A percentile compares a stretch with the other conserved stretches of the same genome.
phyloP scores from a whole-genome alignment of 2,329 filamentous ascomycete species.

The Venturia pyrina region DNA sequence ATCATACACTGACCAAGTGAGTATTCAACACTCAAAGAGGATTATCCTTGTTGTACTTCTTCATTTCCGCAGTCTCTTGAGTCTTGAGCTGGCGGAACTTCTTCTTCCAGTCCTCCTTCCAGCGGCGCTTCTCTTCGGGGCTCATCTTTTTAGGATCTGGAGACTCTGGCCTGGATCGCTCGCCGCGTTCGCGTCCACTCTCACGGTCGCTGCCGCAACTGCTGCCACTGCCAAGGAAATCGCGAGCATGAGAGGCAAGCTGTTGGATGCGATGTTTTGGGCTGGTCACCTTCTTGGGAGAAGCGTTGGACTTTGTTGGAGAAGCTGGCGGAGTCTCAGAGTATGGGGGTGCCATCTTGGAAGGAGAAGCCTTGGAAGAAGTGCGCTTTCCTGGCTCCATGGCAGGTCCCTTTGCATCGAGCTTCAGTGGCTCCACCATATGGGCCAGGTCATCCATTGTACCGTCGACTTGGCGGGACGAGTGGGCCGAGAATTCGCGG shows the following conservation, averaged over 20 bases:
- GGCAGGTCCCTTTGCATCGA: slow-evolving; percentile 8
- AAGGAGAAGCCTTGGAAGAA: not conserved
- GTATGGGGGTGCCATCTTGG: not conserved
- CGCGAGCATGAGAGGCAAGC: slow-evolving; percentile 20
- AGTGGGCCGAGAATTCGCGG: slow-evolving; percentile 21
- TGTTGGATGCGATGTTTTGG: slow-evolving; percentile 8
- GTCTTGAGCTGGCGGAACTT: slow-evolving; percentile 20
- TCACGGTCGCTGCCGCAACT: slow-evolving; percentile 36
- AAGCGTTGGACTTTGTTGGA: slow-evolving; percentile 19
- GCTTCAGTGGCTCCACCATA: slow-evolving; percentile 16
- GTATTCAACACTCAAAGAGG: not conserved
- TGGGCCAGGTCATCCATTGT: slow-evolving; percentile 29
- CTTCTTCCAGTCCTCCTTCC: slow-evolving; percentile 24
- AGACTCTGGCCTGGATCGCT: slow-evolving; percentile 20
- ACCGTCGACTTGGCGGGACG: slow-evolving; percentile 26
- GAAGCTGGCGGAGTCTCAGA: slow-evolving; percentile 17
- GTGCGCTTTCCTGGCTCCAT: not conserved
- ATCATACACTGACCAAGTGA: not conserved
- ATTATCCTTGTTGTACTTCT: slow-evolving; percentile 9
- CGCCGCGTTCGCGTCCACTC: slow-evolving; percentile 34
- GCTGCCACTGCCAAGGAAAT: slow-evolving; percentile 36
- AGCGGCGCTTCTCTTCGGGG: slow-evolving; percentile 26
- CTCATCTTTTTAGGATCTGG: slow-evolving; percentile 20
- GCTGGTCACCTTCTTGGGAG: slow-evolving; percentile 17
- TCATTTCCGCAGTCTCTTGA: slow-evolving; percentile 5